Conservation (phyloP, 495 filamentous ascomycete species). For the Neurospora sp. region DNA sequence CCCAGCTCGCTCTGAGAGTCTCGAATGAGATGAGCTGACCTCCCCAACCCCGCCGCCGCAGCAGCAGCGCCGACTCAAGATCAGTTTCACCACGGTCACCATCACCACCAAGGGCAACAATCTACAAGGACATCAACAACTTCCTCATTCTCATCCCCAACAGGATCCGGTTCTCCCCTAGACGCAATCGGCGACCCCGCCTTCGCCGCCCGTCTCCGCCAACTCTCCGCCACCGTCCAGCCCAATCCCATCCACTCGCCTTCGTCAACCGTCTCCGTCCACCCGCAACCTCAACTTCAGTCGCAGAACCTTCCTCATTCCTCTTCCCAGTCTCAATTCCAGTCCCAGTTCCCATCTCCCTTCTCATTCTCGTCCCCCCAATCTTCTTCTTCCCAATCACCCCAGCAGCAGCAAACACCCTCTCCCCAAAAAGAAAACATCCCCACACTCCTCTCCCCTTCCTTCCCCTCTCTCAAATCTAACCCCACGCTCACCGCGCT, state of each 20-base stretch:
- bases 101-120: neutral
- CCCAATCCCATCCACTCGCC: conserved; percentile 37
- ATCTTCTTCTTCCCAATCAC: neutral
- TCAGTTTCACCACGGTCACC: neutral
- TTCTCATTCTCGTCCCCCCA: neutral
- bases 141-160: neutral
- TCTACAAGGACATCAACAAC: neutral
- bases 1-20: neutral
- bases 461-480: conserved; percentile 18
- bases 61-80: neutral
- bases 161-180: neutral
- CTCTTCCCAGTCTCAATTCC: neutral
- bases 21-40: neutral
- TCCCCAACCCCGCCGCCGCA: neutral
- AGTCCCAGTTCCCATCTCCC: neutral
- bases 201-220: conserved; percentile 31
- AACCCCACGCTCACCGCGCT: conserved; percentile 35
- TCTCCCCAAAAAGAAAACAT: neutral
- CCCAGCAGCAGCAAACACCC: neutral
- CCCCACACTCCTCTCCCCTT: conserved; percentile 3
- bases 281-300: neutral
- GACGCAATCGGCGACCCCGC: conserved; percentile 8
- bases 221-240: conserved; percentile 36
- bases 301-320: conserved; percentile 4
- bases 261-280: conserved; percentile 28